These are phyloP conservation scores for Salvia miltiorrhiza DNA, from an alignment of 257 asterid genomes.

Conservation along the genomic window DNA sequence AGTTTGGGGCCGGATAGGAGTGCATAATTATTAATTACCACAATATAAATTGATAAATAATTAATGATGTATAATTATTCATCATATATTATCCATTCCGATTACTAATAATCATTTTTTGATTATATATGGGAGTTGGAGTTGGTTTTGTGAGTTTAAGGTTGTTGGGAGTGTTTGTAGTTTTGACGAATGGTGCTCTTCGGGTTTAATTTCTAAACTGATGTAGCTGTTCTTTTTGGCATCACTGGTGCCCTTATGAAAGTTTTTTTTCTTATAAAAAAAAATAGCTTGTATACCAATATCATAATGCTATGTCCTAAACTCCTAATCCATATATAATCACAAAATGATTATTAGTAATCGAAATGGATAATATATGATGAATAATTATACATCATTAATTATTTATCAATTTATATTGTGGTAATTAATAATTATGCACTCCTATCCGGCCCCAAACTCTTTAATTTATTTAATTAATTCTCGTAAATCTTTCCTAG, in stretches of 20 bases:
- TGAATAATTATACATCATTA: slow-evolving; percentile 1
- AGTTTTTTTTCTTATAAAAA: too few relatives aligned
- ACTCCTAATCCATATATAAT: background rate
- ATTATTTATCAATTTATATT: background rate
- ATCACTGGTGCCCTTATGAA: too few relatives aligned
- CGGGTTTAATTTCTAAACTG: too few relatives aligned
- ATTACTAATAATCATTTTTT: background rate
- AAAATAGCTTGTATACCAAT: too few relatives aligned
- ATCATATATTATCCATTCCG: background rate
- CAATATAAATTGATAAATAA: background rate
- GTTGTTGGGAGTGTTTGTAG: too few relatives aligned
- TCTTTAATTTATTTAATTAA: background rate
- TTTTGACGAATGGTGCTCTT: too few relatives aligned
- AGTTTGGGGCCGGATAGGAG: background rate
- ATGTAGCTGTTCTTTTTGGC: too few relatives aligned
- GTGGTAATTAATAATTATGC: slow-evolving; percentile 1
- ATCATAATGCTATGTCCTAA: background rate
- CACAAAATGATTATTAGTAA: background rate
- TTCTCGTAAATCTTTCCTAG: too few relatives aligned
- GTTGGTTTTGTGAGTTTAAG: too few relatives aligned
- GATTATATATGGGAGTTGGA: background rate
- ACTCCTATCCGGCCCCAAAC: background rate
- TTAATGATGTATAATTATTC: background rate
- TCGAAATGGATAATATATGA: background rate
- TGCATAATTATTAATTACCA: slow-evolving; percentile 2